A percentile compares a stretch with the other conserved stretches of the same genome.
These are phyloP conservation scores for Serpula lacrymans DNA, from an alignment of 768 basidiomycete species.

Conservation along the genomic window DNA sequence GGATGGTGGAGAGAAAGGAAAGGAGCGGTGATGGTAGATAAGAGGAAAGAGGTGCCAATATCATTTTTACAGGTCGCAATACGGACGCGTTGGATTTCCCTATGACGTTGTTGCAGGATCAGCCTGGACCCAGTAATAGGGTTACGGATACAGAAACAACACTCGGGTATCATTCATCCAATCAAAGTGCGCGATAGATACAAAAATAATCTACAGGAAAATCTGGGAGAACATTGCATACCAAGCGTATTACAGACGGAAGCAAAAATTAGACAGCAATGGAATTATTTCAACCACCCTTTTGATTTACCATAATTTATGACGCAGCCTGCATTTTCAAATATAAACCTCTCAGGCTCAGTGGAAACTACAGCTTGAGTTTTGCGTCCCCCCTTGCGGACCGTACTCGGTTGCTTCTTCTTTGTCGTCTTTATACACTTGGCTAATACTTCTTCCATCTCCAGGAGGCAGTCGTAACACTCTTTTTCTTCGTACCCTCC, in stretches of 20 bases:
- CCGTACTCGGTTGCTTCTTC: too few species aligned
- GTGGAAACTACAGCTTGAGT: conserved; percentile 17
- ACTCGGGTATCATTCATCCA: too few species aligned
- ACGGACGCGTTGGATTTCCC: too few species aligned
- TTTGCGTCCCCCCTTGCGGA: conserved; percentile 33
- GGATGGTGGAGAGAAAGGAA: background rate
- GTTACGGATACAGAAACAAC: too few species aligned
- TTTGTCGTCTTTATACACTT: conserved; percentile 38
- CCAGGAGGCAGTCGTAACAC: conserved; percentile 66
- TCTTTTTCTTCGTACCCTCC: conserved; percentile 58
- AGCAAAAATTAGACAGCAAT: too few species aligned
- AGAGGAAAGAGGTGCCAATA: conserved; percentile 6
- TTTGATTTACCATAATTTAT: conserved; percentile 55
- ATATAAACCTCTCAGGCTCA: conserved; percentile 21
- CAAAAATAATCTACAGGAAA: too few species aligned
- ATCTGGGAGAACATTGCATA: too few species aligned
- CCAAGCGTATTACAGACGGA: too few species aligned
- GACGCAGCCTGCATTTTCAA: conserved; percentile 57
- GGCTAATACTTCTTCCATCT: conserved; percentile 59
- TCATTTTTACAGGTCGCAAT: conserved; percentile 7
- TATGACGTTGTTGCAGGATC: too few species aligned
- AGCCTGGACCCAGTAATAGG: too few species aligned
- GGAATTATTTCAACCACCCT: conserved; percentile 57
- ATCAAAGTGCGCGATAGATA: too few species aligned
- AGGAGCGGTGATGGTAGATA: conserved; percentile 5